Percentiles rank a stretch among this genome's conserved stretches.
Evolutionary conservation across 306 rosid species (phyloP).

Genomic region (Datisca glomerata): DNA sequence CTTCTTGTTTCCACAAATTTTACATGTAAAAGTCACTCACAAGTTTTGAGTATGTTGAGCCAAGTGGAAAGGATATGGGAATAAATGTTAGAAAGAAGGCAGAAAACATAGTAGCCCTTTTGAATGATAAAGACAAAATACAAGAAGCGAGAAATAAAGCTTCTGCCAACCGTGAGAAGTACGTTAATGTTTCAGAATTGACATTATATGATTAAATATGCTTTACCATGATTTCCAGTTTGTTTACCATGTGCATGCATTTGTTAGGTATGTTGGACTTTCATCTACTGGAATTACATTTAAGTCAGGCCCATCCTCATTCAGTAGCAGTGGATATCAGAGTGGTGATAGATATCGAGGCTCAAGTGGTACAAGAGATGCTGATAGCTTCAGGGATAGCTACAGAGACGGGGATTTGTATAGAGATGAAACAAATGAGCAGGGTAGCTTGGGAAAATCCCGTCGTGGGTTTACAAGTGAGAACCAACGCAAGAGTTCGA

Average conservation of each 20-base stretch:
- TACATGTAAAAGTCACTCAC: constrained; percentile 55
- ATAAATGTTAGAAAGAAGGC: constrained; percentile 95
- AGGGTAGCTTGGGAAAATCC: constrained; percentile 38
- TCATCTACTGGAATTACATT: constrained; percentile 79
- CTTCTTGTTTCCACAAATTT: constrained; percentile 2
- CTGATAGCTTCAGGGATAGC: constrained; percentile 45
- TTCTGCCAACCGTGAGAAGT: constrained; percentile 92
- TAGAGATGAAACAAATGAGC: constrained; percentile 47
- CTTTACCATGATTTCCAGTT: constrained; percentile 13
- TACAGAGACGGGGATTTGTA: constrained; percentile 38
- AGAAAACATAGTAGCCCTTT: constrained; percentile 59
- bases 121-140: constrained; percentile 89
- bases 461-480: constrained; percentile 24
- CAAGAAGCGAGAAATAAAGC: constrained; percentile 87
- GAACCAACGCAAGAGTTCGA: constrained; percentile 41
- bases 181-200: constrained; percentile 20
- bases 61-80: constrained; percentile 90
- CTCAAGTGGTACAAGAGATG: constrained; percentile 28
- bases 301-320: constrained; percentile 58
- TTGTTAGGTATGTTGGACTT: constrained; percentile 79
- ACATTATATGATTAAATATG: constrained; percentile 6
- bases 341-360: constrained; percentile 64
- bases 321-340: constrained; percentile 43
- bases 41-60: constrained; percentile 95
- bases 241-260: constrained; percentile 9